Conservation (phyloP, 2,329 filamentous ascomycete genomes). For the Epichloe elymi region DNA sequence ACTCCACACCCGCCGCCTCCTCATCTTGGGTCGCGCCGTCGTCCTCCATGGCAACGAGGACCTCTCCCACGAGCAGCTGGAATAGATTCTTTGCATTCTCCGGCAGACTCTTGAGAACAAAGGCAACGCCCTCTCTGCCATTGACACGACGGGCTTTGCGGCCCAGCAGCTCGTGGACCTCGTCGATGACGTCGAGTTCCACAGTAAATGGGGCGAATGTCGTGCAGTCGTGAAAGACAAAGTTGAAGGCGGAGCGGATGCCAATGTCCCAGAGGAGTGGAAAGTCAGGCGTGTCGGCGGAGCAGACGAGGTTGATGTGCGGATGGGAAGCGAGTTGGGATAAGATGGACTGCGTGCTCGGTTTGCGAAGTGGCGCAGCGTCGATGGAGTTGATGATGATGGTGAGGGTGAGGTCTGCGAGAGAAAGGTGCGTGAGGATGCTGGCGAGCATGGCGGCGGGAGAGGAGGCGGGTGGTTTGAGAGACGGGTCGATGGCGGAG, state of each 20-base stretch:
- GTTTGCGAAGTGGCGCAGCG: constrained; percentile 58
- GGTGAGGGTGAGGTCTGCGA: constrained; percentile 36
- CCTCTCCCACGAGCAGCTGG: constrained; percentile 69
- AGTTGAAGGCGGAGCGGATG: constrained; percentile 69
- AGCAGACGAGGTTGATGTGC: constrained; percentile 59
- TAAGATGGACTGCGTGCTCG: constrained; percentile 56
- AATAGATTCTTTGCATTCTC: constrained; percentile 88
- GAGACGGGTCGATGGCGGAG: constrained; percentile 41
- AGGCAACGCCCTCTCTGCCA: constrained; percentile 82
- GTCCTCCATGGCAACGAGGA: constrained; percentile 57
- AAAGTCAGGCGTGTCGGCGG: constrained; percentile 80
- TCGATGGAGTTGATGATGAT: constrained; percentile 82
- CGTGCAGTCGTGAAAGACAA: constrained; percentile 87
- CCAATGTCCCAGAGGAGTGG: constrained; percentile 80
- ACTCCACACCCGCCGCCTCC: constrained; percentile 62
- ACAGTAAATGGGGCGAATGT: constrained; percentile 64
- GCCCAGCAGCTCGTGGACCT: constrained; percentile 77
- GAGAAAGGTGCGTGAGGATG: constrained; percentile 46
- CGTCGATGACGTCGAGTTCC: constrained; percentile 77
- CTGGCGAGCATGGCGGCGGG: constrained; percentile 55
- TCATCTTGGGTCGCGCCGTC: constrained; percentile 30
- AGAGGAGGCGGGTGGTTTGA: constrained; percentile 43
- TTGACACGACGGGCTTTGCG: constrained; percentile 67
- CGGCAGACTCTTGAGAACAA: constrained; percentile 78
- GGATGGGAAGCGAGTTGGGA: constrained; percentile 65